Conservation (phyloP, 2,329 filamentous ascomycete species). For the Colletotrichum sp. region DNA sequence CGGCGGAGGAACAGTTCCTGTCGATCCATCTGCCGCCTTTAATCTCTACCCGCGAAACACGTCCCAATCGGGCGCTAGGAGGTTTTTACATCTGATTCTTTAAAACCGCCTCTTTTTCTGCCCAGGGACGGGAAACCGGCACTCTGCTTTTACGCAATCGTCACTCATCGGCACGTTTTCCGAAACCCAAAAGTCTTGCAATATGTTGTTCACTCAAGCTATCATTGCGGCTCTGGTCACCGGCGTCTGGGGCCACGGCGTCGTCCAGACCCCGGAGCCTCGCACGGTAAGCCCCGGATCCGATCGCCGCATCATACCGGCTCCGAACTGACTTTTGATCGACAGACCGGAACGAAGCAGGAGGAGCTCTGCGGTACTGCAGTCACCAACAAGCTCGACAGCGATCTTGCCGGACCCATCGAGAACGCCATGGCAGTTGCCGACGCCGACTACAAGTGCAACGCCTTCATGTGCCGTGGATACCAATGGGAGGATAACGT, state of each 20-base stretch:
- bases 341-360: conserved; percentile 27
- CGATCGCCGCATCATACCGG: not conserved
- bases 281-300: not conserved
- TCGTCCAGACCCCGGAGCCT: conserved; percentile 11
- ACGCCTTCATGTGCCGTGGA: conserved; percentile 32
- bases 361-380: conserved; percentile 25
- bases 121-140: not conserved
- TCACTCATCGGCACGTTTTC: not conserved
- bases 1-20: not conserved
- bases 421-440: conserved; percentile 29
- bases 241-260: conserved; percentile 8
- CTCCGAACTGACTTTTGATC: not conserved
- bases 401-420: conserved; percentile 30
- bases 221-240: conserved; percentile 1
- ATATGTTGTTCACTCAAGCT: conserved; percentile 8
- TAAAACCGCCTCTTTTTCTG: not conserved
- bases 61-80: not conserved
- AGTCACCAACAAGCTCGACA: conserved; percentile 24
- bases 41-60: not conserved
- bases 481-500: conserved; percentile 35
- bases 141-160: not conserved
- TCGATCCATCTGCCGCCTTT: conserved; percentile 8
- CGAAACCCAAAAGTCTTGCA: not conserved
- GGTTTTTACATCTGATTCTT: not conserved
- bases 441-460: conserved; percentile 28